Percentiles rank a stretch among this genome's conserved stretches.
These are phyloP conservation scores for Trametes versicolor DNA, from an alignment of 1,284 basidiomycete genomes.

Conservation along the genomic window DNA sequence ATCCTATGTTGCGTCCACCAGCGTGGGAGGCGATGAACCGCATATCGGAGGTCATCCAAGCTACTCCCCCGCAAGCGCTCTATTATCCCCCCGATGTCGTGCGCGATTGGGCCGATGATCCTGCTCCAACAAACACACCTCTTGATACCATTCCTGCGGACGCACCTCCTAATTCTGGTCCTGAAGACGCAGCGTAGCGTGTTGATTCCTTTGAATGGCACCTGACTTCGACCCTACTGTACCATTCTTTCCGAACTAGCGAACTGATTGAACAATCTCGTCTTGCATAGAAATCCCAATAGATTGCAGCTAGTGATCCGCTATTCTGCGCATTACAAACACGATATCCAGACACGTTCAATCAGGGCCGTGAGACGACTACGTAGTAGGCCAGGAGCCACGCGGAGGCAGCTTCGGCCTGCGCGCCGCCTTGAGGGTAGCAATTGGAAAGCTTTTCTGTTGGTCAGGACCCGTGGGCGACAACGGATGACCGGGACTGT, in stretches of 20 bases:
- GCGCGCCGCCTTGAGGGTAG: background rate
- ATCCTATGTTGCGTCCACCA: background rate
- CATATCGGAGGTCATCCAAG: background rate
- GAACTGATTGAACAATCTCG: too few species aligned
- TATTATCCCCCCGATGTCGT: background rate
- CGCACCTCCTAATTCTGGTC: too few species aligned
- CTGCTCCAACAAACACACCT: background rate
- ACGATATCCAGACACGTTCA: too few species aligned
- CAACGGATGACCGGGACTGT: background rate
- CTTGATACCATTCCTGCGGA: too few species aligned
- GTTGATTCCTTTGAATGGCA: too few species aligned
- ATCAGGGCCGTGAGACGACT: background rate
- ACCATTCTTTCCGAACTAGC: too few species aligned
- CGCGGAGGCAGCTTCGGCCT: background rate
- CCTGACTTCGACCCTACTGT: too few species aligned
- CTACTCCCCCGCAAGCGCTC: background rate
- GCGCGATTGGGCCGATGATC: background rate
- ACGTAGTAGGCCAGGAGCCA: background rate
- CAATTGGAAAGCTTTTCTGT: background rate
- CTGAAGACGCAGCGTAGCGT: too few species aligned
- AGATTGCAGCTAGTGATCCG: too few species aligned
- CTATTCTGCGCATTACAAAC: too few species aligned
- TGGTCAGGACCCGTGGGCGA: background rate
- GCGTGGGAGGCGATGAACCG: background rate
- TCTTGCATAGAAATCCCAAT: too few species aligned